These are phyloP conservation scores for Diaporthe aspalathi DNA, from an alignment of 2,329 filamentous ascomycete genomes.

Conservation along the genomic window DNA sequence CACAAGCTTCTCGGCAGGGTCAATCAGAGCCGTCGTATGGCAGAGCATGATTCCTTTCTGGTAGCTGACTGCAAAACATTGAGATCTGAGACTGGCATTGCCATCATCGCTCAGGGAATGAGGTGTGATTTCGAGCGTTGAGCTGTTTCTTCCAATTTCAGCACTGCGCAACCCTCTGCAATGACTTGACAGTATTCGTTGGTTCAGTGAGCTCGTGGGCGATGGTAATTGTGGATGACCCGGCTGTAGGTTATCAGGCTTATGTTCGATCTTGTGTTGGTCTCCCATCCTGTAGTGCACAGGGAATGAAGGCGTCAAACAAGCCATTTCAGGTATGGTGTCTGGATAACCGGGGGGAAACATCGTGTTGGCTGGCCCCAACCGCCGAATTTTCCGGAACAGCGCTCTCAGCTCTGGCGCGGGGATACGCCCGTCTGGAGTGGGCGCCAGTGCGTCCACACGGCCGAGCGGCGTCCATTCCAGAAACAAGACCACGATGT, in stretches of 20 bases:
- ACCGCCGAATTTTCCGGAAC: conserved; percentile 40
- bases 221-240: background rate
- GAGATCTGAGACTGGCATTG: background rate
- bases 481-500: conserved; percentile 38
- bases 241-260: background rate
- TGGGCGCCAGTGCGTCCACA: conserved; percentile 36
- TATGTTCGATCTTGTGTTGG: background rate
- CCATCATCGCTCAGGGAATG: conserved; percentile 19
- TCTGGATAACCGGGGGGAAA: conserved; percentile 35
- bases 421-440: conserved; percentile 32
- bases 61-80: conserved; percentile 36
- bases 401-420: conserved; percentile 40
- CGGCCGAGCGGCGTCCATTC: conserved; percentile 42
- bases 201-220: background rate
- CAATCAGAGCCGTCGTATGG: conserved; percentile 28
- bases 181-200: background rate
- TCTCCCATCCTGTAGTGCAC: conserved; percentile 39
- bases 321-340: conserved; percentile 42
- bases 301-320: conserved; percentile 37
- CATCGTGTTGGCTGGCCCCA: conserved; percentile 39
- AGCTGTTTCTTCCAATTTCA: conserved; percentile 1
- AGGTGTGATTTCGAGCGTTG: conserved; percentile 20
- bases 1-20: conserved; percentile 33
- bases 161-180: background rate
- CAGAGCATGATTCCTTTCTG: conserved; percentile 40